A percentile compares a stretch with the other conserved stretches of the same genome.
Conservation (phyloP, 495 filamentous ascomycete species). For the Aspergillus bertholletiae region DNA sequence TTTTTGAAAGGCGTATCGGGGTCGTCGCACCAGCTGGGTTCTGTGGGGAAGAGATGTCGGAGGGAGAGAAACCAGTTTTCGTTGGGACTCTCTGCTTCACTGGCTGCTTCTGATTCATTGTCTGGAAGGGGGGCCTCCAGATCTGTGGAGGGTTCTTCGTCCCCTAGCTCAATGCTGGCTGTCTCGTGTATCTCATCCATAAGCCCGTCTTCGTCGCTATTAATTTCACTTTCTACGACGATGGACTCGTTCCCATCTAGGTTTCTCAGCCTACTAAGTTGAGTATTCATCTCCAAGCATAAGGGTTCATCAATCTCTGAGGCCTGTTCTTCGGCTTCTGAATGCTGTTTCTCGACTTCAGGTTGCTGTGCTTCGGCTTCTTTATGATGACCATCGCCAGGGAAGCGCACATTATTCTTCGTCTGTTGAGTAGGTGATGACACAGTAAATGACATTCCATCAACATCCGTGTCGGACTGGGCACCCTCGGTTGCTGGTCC, state of each 20-base stretch:
- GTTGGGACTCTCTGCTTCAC: conserved; percentile 12
- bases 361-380: not conserved
- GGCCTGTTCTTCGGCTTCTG: not conserved
- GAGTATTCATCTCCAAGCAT: not conserved
- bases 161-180: conserved; percentile 43
- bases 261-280: not conserved
- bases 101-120: not conserved
- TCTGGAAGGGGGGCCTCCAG: not conserved
- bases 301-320: not conserved
- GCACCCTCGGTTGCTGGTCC: conserved; percentile 4
- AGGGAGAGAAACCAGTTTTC: conserved; percentile 39
- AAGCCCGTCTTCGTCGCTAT: conserved; percentile 11
- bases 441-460: conserved; percentile 5
- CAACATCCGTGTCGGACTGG: conserved; percentile 8
- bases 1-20: conserved; percentile 40
- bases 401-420: not conserved
- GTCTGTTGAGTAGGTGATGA: conserved; percentile 5
- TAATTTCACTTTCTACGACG: conserved; percentile 14
- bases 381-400: not conserved
- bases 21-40: conserved; percentile 32
- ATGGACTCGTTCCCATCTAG: not conserved
- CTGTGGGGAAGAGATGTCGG: conserved; percentile 20
- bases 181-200: conserved; percentile 32
- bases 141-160: conserved; percentile 13
- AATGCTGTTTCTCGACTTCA: not conserved